Base-by-base conservation (phyloP, 352 stramenopile genomes). In the Elongisporangium senticosum region DNA sequence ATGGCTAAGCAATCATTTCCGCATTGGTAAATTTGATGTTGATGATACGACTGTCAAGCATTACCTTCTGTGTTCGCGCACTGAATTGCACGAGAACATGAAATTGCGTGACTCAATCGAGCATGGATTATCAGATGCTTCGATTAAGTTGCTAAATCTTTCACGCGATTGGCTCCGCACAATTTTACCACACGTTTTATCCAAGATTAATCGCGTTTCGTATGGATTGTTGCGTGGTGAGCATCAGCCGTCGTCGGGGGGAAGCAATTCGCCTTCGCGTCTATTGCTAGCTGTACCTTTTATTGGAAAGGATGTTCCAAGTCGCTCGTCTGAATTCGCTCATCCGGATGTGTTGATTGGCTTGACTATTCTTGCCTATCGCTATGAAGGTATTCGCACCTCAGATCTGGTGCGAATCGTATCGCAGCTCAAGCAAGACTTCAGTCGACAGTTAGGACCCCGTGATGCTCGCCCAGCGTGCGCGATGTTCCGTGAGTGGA, bases 241-340 rank as follows among this genome's bases (percentile, higher is more conserved):
- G 49, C 74, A 92, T 62, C 78, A 86, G 51, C 40, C 71, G 2
- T 64, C 72, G 52, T 65, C 63, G 75, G 71, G 65, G 63, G 62
- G 95, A 54, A 87, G 87, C 2, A 97, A 98, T 62, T 96, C 98
- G 49, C 96, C 97, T n/a, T 97, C 97, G 49, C 91, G 98, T 39
- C 69, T 97, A 39, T 74, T 99, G 52, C 73, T 99, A 39, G 97
- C 98, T 0, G 95, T 99, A 4, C 98, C 98, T 24, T 99, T 99
- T 66, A 95, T 99, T 28, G 98, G 96, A 22, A 99, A 99, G 69
- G 97, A 99, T 74, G 97, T 99, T 14, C 98, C 98, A 4, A 98
- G 91, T 62, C 83, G 96, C 28, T 98, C 97, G 19, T 99, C 95
- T 24, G 97, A 99, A 71, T 99, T 99, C 65, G 97, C 96, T 7